Base-by-base conservation (phyloP, 2,329 filamentous ascomycete genomes). In the Cryphonectria naterciae region DNA sequence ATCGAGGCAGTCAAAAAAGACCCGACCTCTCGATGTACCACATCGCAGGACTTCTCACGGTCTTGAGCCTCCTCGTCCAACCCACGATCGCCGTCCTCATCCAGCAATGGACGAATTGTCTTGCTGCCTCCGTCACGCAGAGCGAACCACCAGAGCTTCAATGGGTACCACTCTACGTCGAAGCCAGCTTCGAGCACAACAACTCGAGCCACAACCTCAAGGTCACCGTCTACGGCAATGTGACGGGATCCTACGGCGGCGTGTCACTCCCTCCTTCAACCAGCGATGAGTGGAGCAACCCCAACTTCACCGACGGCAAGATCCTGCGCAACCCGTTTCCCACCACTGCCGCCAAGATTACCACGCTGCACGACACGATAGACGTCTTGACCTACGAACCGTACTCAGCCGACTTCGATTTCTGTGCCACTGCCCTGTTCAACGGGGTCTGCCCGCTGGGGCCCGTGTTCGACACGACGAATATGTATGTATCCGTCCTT, bases 171-270 rank as follows among this genome's bases (percentile, higher is more conserved):
- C 80, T 91, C 49, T 90, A 88, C 75, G 88, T 96, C 70, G 90
- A 93, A 76, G 95, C 93, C 70, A 82, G 83, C 28, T 97, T 97
- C 83, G 87, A 93, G 76, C 85, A 87, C 39, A 80, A 83, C 19
- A 82, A 87, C 73, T 79, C 87, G 5, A 85, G 83, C 66, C 89
- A 95, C 77, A 88, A 86, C 56, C 85, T 99, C 65, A 89, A 88
- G 73, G 84, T 98, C 69, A 96, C 90, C 1, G 87, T 97, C 63
- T 98, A 94, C 84, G 95, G 95, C 67, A 98, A 98, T 80, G 94
- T 98, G 41, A 93, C 91, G 11, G 96, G 96, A 63, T 89, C 91
- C 66, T 85, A 87, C 61, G 84, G 85, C 2, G 78, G 81, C 17
- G 82, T 84, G n/a, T 72, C 81, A 2, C 87, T 94, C 68, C 94